A percentile compares a stretch with the other conserved stretches of the same genome.
These are phyloP conservation scores for Paecilomyces niveus DNA, from an alignment of 2,329 filamentous ascomycete species.

Conservation along the genomic window DNA sequence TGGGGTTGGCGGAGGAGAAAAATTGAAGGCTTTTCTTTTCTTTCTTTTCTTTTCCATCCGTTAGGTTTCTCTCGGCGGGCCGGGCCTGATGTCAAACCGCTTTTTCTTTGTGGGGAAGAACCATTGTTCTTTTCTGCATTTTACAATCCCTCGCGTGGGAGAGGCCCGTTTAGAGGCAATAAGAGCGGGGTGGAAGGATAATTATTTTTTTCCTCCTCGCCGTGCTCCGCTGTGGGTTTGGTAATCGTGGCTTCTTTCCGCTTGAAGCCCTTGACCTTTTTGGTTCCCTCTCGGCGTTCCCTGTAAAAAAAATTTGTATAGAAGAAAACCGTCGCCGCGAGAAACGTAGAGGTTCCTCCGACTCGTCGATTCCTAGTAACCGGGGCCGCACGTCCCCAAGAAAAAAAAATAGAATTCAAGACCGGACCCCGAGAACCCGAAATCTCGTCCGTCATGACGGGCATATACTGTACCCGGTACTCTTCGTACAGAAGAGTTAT, in stretches of 20 bases:
- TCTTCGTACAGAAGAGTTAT: not conserved
- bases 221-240: conserved; percentile 15
- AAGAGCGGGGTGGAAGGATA: not conserved
- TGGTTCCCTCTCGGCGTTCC: not conserved
- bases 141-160: not conserved
- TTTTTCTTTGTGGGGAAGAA: not conserved
- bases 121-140: not conserved
- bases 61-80: not conserved
- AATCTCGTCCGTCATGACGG: not conserved
- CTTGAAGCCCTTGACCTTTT: not conserved
- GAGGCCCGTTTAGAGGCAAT: not conserved
- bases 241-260: not conserved
- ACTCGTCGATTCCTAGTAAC: not conserved
- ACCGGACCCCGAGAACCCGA: not conserved
- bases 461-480: not conserved
- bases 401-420: not conserved
- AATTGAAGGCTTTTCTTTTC: not conserved
- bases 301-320: not conserved
- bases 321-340: not conserved
- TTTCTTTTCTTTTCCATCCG: not conserved
- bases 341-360: not conserved
- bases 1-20: not conserved
- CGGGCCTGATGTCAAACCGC: not conserved
- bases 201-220: not conserved
- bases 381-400: not conserved